Evolutionary conservation across 1,284 basidiomycete species (phyloP), one percentile per base, ranked within the genome.

Genomic region (Rhodotorula sp.): DNA sequence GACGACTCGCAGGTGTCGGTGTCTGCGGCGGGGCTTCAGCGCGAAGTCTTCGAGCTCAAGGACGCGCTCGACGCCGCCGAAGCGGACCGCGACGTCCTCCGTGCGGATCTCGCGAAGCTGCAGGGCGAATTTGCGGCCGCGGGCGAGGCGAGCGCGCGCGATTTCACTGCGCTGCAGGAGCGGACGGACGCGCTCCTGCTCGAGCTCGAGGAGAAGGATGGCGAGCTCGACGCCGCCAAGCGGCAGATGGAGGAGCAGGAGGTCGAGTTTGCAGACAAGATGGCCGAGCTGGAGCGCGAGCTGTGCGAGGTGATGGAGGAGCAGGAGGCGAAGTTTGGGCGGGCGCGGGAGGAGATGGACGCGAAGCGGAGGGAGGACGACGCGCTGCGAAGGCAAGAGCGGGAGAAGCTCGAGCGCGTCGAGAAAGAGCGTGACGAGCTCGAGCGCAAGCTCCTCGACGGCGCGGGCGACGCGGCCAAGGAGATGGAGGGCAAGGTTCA

Each of bases 1-100:
- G 62, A 61, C 37, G 22, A 29, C 22, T 39, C 59, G 87, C n/a
- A 44, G 17, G n/a, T 19, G n/a, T 44, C 57, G 57, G 44, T 29
- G 57, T 39, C 13, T 41, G 80, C 82, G 67, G 87, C 61, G 36
- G 67, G 85, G 55, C 80, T 88, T 9, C 84, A 83, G 64, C 68
- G 71, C 56, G 69, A 76, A 69, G 59, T 79, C 12, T 73, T 76
- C 29, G 85, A 87, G 36, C 85, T 88, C 73, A 84, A 84, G 64
- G 83, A 84, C 36, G 75, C 82, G 29, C 82, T 83, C 25, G 80
- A 82, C 61, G 80, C 80, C 10, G 61, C 64, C 8, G 34, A 53
- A 2, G 54, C 55, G 21, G 71, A 66, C 9, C 64, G 64, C 34
- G 60, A 67, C 22, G 44, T 60, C 13, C 70, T 78, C 9, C 76